phyloP scores from a whole-genome alignment of 2,329 filamentous ascomycete species.

The Pseudogymnoascus sp. region DNA sequence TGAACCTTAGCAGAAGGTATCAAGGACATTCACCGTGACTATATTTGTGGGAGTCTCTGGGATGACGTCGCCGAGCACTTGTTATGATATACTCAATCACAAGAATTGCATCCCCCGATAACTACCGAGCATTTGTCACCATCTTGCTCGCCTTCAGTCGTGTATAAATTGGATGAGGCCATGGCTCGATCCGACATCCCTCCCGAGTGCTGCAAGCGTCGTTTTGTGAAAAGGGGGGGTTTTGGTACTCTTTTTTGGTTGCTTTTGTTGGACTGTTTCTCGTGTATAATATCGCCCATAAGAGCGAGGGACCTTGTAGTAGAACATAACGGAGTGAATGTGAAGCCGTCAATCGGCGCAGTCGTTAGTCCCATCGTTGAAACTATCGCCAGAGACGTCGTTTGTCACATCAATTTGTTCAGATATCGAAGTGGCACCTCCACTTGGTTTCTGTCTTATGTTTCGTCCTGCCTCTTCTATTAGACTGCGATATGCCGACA shows the following conservation, averaged over 20 bases:
- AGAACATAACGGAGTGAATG: not conserved
- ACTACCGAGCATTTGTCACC: not conserved
- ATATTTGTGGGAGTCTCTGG: not conserved
- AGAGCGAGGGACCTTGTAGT: not conserved
- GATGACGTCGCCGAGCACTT: not conserved
- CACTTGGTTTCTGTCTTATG: conserved; percentile 28
- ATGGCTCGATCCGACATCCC: not conserved
- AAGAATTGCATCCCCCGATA: not conserved
- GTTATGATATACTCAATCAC: not conserved
- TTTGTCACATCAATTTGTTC: not conserved
- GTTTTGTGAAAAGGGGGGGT: not conserved
- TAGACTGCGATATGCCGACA: conserved; percentile 67
- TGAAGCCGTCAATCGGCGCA: not conserved
- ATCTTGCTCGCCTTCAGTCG: not conserved
- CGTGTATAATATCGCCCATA: not conserved
- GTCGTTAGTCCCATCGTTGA: not conserved
- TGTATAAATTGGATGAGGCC: not conserved
- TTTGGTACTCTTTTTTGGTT: not conserved
- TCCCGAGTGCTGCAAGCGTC: not conserved
- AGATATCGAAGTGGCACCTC: not conserved
- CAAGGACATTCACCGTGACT: not conserved
- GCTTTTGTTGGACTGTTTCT: not conserved
- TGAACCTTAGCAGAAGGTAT: not conserved
- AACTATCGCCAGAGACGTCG: not conserved
- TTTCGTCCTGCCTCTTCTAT: conserved; percentile 66